Base-by-base conservation (phyloP, 139 green algal genomes). In the Micromonas pusilla region DNA sequence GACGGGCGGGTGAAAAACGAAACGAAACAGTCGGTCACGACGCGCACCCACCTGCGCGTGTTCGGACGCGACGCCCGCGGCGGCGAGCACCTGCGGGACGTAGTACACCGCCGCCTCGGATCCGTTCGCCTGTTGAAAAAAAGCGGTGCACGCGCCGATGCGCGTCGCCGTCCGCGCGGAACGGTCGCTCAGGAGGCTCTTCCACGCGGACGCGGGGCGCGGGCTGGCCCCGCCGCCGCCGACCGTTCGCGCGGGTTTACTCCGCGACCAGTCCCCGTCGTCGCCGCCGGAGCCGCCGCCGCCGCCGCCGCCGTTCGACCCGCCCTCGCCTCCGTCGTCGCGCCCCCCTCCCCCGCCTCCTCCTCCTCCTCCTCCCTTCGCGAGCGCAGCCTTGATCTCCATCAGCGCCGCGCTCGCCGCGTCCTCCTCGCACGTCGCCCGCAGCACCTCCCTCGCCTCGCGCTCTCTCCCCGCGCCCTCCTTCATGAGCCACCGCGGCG, bases 81-180 rank as follows among this genome's bases (percentile, higher is more conserved):
- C 31, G 19, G 23, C 23, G 54, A 85, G 73, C 45, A 80, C 52
- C n/a, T 64, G 38, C n/a, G 81, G 81, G 13, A 53, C 66, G 78
- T 85, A 85, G 38, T 85, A 85, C 36, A 85, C 81, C 19, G 63
- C 63, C 9, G 63, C 63, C 63, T 70, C 63, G 28, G 30, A 33
- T 9, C 38, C 26, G 28, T 33, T 82, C 31, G 79, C 79, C 79
- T 84, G 80, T 64, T 85, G 81, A 26, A 83, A 84, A 65, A 85
- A 85, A 38, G 83, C 83, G 19, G 53, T 81, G 25, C 81, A 78
- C 21, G 83, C 9, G 36, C 39, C 72, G 19, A 83, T 30, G 9
- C 85, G 19, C 25, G 85, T 33, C 78, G 83, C 83, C 9, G n/a
- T 37, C 60, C 79, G 21, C 36, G 83, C 70, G 0, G 68, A 31